A percentile compares a stretch with the other conserved stretches of the same genome.
Evolutionary conservation across 345 rosid species (phyloP).

Genomic region (Cardamine chenopodiifolia): DNA sequence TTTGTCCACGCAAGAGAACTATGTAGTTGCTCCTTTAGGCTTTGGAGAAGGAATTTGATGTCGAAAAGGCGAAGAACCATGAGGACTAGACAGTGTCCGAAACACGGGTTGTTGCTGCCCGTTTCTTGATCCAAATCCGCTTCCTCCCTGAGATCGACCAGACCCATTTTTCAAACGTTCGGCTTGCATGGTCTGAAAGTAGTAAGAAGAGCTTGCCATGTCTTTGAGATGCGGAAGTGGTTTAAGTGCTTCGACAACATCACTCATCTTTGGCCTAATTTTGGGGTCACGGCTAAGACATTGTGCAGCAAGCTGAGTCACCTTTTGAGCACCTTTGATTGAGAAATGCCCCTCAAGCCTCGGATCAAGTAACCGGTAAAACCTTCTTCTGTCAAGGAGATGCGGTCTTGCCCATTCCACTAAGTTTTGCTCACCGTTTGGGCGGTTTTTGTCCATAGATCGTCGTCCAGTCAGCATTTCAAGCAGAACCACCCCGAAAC

Average conservation of each 20-base stretch:
- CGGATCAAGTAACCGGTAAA: conserved; percentile 76
- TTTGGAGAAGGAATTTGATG: conserved; percentile 76
- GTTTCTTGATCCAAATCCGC: conserved; percentile 57
- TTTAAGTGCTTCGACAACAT: conserved; percentile 68
- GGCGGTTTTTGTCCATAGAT: conserved; percentile 83
- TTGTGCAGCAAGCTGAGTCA: conserved; percentile 73
- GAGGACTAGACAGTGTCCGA: conserved; percentile 77
- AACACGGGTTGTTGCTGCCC: conserved; percentile 49
- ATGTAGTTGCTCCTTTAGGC: conserved; percentile 50
- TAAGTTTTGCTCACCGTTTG: conserved; percentile 76
- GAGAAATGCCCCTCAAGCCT: conserved; percentile 83
- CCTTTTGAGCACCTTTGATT: conserved; percentile 78
- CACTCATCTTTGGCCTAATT: conserved; percentile 82
- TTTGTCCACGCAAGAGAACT: conserved; percentile 22
- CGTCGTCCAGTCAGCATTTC: conserved; percentile 80
- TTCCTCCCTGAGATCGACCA: conserved; percentile 49
- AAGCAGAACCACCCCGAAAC: conserved; percentile 80
- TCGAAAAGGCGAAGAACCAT: conserved; percentile 75
- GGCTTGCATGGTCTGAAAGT: conserved; percentile 73
- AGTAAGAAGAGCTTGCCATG: conserved; percentile 82
- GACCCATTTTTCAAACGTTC: conserved; percentile 48
- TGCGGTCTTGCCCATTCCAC: conserved; percentile 89
- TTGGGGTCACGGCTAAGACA: conserved; percentile 85
- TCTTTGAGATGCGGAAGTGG: conserved; percentile 76
- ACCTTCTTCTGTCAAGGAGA: conserved; percentile 76